A percentile compares a stretch with the other conserved stretches of the same genome.
phyloP scores from a whole-genome alignment of 495 filamentous ascomycete species.

The Astrocystis sublimbata region DNA sequence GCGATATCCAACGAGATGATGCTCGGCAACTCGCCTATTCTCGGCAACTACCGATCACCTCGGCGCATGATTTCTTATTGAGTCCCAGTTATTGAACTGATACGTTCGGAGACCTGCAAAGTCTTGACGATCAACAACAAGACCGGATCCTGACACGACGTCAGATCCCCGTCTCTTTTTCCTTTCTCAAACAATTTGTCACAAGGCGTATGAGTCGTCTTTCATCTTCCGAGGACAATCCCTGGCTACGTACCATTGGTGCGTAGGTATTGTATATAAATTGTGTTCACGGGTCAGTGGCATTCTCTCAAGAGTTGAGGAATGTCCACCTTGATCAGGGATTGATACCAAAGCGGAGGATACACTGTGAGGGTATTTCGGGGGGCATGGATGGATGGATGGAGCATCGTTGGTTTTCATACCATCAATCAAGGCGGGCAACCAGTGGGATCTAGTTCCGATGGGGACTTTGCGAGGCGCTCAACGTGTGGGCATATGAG shows the following conservation, averaged over 20 bases:
- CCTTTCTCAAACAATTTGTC: background rate
- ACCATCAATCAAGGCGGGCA: background rate
- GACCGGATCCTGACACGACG: background rate
- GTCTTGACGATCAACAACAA: background rate
- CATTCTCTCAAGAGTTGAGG: background rate
- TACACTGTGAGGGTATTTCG: background rate
- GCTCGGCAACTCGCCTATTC: conserved; percentile 56
- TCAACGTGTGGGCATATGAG: too few species aligned
- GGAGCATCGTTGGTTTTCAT: background rate
- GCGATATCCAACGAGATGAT: conserved; percentile 46
- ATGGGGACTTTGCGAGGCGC: background rate
- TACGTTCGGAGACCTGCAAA: background rate
- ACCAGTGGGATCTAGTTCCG: background rate
- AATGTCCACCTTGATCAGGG: background rate
- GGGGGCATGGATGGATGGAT: background rate
- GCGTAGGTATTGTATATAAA: conserved; percentile 16
- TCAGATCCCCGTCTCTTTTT: background rate
- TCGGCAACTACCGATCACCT: conserved; percentile 52
- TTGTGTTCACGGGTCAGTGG: background rate
- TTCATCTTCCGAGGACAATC: conserved; percentile 5
- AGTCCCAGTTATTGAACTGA: background rate
- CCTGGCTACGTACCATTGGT: background rate
- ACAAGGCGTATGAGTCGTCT: background rate
- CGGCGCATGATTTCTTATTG: conserved; percentile 76
- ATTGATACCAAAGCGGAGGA: background rate